These are phyloP conservation scores for Moesziomyces parantarcticus DNA, from an alignment of 1,284 basidiomycete species.

Conservation along the genomic window DNA sequence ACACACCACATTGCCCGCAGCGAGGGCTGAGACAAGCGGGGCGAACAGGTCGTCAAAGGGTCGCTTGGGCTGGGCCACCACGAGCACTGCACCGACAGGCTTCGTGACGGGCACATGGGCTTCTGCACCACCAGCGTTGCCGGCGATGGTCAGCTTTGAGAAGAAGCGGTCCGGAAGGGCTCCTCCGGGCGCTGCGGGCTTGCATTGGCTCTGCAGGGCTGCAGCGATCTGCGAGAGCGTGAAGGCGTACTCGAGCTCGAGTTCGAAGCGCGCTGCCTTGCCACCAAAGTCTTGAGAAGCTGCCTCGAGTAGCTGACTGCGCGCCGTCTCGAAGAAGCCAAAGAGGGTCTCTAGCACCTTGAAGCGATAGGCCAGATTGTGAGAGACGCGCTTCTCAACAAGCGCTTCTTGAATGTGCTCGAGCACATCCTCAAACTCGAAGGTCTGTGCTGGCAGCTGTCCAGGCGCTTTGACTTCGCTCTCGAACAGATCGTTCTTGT, in stretches of 20 bases:
- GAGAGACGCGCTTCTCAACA: slow-evolving; percentile 9
- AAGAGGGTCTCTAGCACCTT: slow-evolving; percentile 15
- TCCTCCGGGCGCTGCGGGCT: slow-evolving; percentile 1
- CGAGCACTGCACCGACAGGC: slow-evolving; percentile 13
- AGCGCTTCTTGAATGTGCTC: slow-evolving; percentile 12
- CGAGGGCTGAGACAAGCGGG: slow-evolving; percentile 12
- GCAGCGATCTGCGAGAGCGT: slow-evolving; percentile 14
- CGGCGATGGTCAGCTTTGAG: neutral
- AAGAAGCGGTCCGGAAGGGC: slow-evolving; percentile 9
- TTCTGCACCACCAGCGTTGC: neutral
- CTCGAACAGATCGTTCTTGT: slow-evolving; percentile 11
- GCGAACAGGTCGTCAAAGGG: slow-evolving; percentile 23
- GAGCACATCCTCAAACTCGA: slow-evolving; percentile 5
- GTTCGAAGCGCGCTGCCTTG: slow-evolving; percentile 7
- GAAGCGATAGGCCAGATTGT: slow-evolving; percentile 22
- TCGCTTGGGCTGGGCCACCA: slow-evolving; percentile 11
- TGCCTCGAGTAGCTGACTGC: slow-evolving; percentile 11
- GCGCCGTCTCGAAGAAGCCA: slow-evolving; percentile 9
- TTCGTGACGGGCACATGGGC: slow-evolving; percentile 1
- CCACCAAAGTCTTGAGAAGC: slow-evolving; percentile 12
- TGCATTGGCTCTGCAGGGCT: slow-evolving; percentile 9
- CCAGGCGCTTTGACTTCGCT: neutral
- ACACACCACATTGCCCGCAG: slow-evolving; percentile 16
- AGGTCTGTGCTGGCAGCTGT: slow-evolving; percentile 2
- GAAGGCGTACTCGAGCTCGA: slow-evolving; percentile 16